These are phyloP conservation scores for Scedosporium boydii DNA, from an alignment of 2,329 filamentous ascomycete species.

Conservation along the genomic window DNA sequence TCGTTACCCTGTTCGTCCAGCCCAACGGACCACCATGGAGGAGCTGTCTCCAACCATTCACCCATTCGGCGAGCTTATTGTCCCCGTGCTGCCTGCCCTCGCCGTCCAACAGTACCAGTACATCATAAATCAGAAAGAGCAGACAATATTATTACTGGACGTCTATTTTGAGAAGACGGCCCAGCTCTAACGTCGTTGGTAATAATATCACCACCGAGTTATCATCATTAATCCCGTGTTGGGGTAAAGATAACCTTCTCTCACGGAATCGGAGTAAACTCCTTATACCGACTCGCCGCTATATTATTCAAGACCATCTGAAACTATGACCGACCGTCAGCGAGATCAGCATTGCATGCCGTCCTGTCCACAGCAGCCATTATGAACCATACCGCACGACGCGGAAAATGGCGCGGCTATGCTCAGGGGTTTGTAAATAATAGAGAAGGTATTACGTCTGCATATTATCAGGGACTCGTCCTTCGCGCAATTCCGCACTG, in stretches of 20 bases:
- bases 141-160: too few relatives aligned
- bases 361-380: background rate
- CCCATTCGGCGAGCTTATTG: background rate
- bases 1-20: too few relatives aligned
- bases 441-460: background rate
- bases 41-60: background rate
- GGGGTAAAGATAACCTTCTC: background rate
- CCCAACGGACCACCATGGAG: background rate
- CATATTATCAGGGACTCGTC: too few relatives aligned
- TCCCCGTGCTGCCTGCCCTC: background rate
- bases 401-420: background rate
- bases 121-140: background rate
- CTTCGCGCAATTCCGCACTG: background rate
- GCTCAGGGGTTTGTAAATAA: background rate
- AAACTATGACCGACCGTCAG: background rate
- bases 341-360: background rate
- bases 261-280: background rate
- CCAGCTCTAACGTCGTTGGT: too few relatives aligned
- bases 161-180: background rate
- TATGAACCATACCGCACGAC: background rate
- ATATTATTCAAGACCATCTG: background rate
- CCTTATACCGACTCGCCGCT: background rate
- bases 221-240: background rate
- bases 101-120: background rate
- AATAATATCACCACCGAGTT: background rate